Percentiles rank a stretch among this genome's conserved stretches.
Conservation (phyloP, 352 stramenopile species). For the Pythium phragmitis region DNA sequence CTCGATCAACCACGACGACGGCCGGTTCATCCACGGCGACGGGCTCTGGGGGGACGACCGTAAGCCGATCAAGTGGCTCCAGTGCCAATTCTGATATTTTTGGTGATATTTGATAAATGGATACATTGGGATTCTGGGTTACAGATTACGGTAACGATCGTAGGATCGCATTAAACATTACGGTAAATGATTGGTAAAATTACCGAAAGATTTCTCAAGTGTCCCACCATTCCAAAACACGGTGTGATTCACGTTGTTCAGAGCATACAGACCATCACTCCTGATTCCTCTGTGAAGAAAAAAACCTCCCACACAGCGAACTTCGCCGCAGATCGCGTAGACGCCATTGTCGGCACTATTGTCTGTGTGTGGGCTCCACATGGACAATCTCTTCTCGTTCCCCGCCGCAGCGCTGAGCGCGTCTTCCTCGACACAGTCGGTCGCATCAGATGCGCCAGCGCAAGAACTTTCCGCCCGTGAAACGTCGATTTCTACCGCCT, state of each 20-base stretch:
- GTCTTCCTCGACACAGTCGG: not conserved
- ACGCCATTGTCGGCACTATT: not conserved
- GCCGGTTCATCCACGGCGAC: conserved; percentile 29
- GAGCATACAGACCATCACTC: conserved; percentile 22
- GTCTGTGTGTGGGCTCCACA: not conserved
- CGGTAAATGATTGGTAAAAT: not conserved
- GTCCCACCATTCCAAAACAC: not conserved
- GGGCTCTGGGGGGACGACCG: conserved; percentile 24
- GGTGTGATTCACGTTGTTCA: not conserved
- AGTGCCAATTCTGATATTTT: conserved; percentile 22
- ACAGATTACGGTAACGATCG: not conserved
- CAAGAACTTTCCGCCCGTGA: conserved; percentile 1
- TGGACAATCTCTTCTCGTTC: conserved; percentile 32
- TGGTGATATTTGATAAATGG: conserved; percentile 4
- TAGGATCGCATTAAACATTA: not conserved
- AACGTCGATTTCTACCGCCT: not conserved
- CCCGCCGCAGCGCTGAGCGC: conserved; percentile 14
- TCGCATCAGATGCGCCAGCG: conserved; percentile 5
- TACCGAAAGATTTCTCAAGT: no score
- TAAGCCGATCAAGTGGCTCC: conserved; percentile 31
- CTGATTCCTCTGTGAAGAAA: conserved; percentile 14
- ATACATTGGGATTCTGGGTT: not conserved
- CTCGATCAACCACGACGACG: conserved; percentile 37
- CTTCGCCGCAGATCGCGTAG: not conserved
- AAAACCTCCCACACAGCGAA: conserved; percentile 5